phyloP scores from a whole-genome alignment of 768 basidiomycete genomes.

The Rhizopogon vesiculosus region DNA sequence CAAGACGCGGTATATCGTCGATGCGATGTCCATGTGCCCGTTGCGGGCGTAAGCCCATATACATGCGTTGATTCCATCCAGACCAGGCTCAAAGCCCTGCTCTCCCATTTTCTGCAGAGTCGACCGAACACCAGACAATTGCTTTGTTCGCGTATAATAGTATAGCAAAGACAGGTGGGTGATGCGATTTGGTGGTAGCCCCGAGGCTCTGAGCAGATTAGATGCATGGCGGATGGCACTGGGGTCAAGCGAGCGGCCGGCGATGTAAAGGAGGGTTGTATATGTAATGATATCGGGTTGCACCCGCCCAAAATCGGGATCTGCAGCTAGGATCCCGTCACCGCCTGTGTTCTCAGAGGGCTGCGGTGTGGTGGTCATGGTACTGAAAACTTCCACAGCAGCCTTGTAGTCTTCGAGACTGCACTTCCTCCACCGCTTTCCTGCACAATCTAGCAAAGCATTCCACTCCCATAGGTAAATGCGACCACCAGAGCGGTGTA shows the following conservation, averaged over 20 bases:
- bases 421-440: conserved; percentile 60
- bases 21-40: conserved; percentile 49
- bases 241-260: conserved; percentile 44
- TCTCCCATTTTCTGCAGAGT: conserved; percentile 49
- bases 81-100: conserved; percentile 45
- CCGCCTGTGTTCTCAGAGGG: conserved; percentile 37
- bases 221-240: conserved; percentile 46
- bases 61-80: conserved; percentile 67
- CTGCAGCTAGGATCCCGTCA: conserved; percentile 8
- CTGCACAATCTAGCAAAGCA: conserved; percentile 61
- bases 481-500: conserved; percentile 50
- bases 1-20: conserved; percentile 59
- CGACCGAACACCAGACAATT: conserved; percentile 50
- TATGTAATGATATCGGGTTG: conserved; percentile 66
- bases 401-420: conserved; percentile 51
- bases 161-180: conserved; percentile 58
- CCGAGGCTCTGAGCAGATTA: conserved; percentile 49
- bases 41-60: conserved; percentile 64
- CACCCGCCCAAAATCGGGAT: not conserved
- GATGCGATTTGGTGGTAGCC: conserved; percentile 51
- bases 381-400: conserved; percentile 55
- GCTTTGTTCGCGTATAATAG: conserved; percentile 44
- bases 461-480: conserved; percentile 75
- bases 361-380: conserved; percentile 43
- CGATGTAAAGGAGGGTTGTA: conserved; percentile 62